Base-by-base conservation (phyloP, 2,329 filamentous ascomycete species). In the Dactylellina cionopaga region DNA sequence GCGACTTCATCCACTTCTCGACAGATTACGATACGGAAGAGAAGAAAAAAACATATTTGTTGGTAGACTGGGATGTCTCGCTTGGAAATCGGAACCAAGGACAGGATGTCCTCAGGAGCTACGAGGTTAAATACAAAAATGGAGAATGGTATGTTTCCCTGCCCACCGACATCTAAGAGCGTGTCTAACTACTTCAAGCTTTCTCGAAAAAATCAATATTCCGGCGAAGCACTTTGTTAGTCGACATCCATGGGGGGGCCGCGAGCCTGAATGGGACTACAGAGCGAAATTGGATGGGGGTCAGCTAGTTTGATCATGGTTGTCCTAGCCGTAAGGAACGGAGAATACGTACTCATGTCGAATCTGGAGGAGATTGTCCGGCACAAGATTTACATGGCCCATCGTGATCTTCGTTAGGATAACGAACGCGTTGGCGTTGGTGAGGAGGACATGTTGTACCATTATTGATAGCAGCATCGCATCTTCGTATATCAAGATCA, bases 241-340 rank as follows among this genome's bases (percentile, higher is more conserved):
- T 46, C 41, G 41, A 46, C 41, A 5, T 46, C 41, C 41, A 7
- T 46, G 41, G 41, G 41, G 41, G 5, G 41, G 41, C 5, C 6
- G 19, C n/a, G 19, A 46, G n/a, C 41, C 24, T 46, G 41, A 46
- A 46, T 46, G 41, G 41, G 24, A 46, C 41, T 46, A 46, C 24
- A 46, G 41, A 19, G 19, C n/a, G 19, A 46, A 46, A 5, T 22
- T 22, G 41, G n/a, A 46, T 46, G 41, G 7, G n/a, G 41, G 41
- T 46, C 41, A 46, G 41, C 41, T 24, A 46, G 19, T 46, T 24
- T 46, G 41, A 46, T 46, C 4, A 5, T 5, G 4, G 19, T 7
- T 13, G 24, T 7, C 19, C 24, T 19, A 15, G 7, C 15, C 7
- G 19, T 19, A 24, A 24, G 24, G 41, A 6, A 24, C 11, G 3